phyloP scores from a whole-genome alignment of 2,329 filamentous ascomycete species.

The Periconia macrospinosa region DNA sequence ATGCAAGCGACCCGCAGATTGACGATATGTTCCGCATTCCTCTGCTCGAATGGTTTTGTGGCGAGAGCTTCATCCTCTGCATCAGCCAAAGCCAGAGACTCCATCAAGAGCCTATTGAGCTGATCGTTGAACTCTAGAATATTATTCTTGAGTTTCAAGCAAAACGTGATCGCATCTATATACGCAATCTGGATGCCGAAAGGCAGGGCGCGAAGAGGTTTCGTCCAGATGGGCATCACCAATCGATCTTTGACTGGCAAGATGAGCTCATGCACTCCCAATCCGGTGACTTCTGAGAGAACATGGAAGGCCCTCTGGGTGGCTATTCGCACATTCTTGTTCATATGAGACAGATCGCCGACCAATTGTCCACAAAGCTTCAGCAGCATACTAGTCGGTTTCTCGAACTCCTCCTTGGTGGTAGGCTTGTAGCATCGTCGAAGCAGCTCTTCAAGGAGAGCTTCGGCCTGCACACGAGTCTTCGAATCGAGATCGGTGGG shows the following conservation, averaged over 20 bases:
- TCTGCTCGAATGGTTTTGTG: slow-evolving; percentile 82
- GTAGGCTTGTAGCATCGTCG: slow-evolving; percentile 76
- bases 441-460: slow-evolving; percentile 79
- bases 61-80: slow-evolving; percentile 91
- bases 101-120: slow-evolving; percentile 85
- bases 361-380: slow-evolving; percentile 84
- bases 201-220: slow-evolving; percentile 87
- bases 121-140: slow-evolving; percentile 92
- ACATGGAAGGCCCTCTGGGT: slow-evolving; percentile 79
- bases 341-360: slow-evolving; percentile 91
- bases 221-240: slow-evolving; percentile 90
- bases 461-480: slow-evolving; percentile 79
- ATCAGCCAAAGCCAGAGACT: slow-evolving; percentile 90
- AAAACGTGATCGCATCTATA: slow-evolving; percentile 96
- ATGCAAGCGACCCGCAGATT: slow-evolving; percentile 92
- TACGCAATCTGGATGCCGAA: slow-evolving; percentile 97
- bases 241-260: slow-evolving; percentile 88
- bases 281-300: slow-evolving; percentile 75
- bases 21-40: slow-evolving; percentile 93
- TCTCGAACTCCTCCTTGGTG: slow-evolving; percentile 76
- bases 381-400: slow-evolving; percentile 66
- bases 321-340: slow-evolving; percentile 87
- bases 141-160: slow-evolving; percentile 83
- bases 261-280: slow-evolving; percentile 84
- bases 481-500: slow-evolving; percentile 89